A percentile compares a stretch with the other conserved stretches of the same genome.
Conservation (phyloP, 805 yeast genomes). For the Yarrowia yakushimensis region DNA sequence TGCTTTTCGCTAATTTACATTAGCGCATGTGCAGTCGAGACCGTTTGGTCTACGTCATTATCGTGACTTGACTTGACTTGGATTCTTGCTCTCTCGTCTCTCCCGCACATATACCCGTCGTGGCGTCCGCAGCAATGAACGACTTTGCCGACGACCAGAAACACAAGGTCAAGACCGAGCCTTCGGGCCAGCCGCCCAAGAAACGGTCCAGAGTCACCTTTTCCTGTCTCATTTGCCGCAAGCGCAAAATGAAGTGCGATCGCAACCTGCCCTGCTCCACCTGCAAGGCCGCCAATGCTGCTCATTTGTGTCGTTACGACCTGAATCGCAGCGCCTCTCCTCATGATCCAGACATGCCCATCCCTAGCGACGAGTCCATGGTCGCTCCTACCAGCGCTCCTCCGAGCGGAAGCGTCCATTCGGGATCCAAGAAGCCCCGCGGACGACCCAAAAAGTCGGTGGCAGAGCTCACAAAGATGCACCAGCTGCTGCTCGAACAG, state of each 20-base stretch:
- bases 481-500: conserved; percentile 18
- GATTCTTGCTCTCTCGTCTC: neutral
- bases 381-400: conserved; percentile 12
- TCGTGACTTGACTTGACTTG: conserved; percentile 19
- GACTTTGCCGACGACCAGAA: conserved; percentile 18
- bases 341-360: neutral
- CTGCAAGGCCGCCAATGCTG: conserved; percentile 21
- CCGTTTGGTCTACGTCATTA: conserved; percentile 23
- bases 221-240: conserved; percentile 22
- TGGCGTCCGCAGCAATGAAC: conserved; percentile 6
- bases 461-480: conserved; percentile 21
- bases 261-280: conserved; percentile 24
- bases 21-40: conserved; percentile 24
- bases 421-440: conserved; percentile 16
- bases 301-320: conserved; percentile 24
- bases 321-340: conserved; percentile 5
- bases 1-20: conserved; percentile 18
- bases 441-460: conserved; percentile 20
- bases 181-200: conserved; percentile 24
- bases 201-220: conserved; percentile 20
- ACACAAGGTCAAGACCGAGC: conserved; percentile 5
- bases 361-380: conserved; percentile 20
- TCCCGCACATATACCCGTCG: neutral
- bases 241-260: conserved; percentile 23
- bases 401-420: neutral